Evolutionary conservation across 2,329 filamentous ascomycete genomes (phyloP), one percentile per base, ranked within the genome.

Genomic region (Juglanconis juglandina): DNA sequence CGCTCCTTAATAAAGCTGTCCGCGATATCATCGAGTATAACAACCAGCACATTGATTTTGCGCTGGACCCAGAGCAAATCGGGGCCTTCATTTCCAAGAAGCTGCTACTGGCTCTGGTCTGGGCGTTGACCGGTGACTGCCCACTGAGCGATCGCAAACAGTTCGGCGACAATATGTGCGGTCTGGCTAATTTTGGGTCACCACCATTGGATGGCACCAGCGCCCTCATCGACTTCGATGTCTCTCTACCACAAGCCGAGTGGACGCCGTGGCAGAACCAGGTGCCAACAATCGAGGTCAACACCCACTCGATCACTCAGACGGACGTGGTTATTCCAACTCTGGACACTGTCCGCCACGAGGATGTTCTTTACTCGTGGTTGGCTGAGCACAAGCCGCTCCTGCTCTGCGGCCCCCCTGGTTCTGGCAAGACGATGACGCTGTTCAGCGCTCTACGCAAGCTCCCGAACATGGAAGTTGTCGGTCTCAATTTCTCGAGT

Each of bases 401-500:
- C 17, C 81, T 99, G 56, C 88, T 99, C 14, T 99, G 95, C 73
- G 96, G 95, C 74, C 96, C 95, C 71, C 95, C 95, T 61, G 95
- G 95, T 79, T 99, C 95, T 55, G 95, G 95, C 81, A 99, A 99
- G 80, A 99, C 95, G 4, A 99, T 99, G 95, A 99, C 95, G 10
- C 81, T 99, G 11, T 99, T 99, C 80, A 97, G 94, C 72, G 95
- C 95, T 39, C 85, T 99, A 57, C 89, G 95, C 65, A 99, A 99
- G 76, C 81, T 99, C 60, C 94, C 94, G 3, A 97, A 97, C 72
- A 97, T 99, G 93, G 95, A 99, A 76, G 92, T 97, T 60, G 96
- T 99, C 37, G 95, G 95, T 53, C 91, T 99, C 72, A 99, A 99
- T 77, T 99, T 99, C 75, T 99, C 96, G 4, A 99, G 95, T 68